phyloP scores from a whole-genome alignment of 176 grass and related monocot species.

The Rhynchospora tenuis region DNA sequence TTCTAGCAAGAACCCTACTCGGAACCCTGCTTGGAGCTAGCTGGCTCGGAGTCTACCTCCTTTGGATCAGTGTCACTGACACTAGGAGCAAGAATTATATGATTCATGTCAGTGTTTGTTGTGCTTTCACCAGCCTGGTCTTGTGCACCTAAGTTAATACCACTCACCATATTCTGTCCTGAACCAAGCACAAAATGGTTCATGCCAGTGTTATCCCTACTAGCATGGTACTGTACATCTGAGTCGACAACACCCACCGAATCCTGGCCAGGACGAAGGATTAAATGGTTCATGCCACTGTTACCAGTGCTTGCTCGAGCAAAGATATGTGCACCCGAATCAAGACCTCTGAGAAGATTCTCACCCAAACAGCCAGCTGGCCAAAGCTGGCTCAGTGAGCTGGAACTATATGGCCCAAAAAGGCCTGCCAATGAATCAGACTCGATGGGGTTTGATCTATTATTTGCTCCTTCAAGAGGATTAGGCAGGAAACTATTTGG shows the following conservation, averaged over 20 bases:
- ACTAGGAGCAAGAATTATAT: not conserved
- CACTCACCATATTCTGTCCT: not conserved
- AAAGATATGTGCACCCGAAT: no score
- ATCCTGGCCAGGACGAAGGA: not conserved
- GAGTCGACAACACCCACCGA: not conserved
- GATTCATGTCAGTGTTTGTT: not conserved
- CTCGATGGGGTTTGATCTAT: not conserved
- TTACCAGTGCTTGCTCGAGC: no score
- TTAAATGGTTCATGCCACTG: no score
- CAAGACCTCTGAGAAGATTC: no score
- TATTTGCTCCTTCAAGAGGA: not conserved
- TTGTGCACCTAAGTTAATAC: not conserved
- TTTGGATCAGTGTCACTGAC: not conserved
- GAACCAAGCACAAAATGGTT: not conserved
- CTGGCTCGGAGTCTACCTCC: not conserved
- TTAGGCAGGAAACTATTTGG: not conserved
- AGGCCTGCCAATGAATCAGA: not conserved
- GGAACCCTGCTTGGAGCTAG: not conserved
- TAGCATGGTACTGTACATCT: not conserved
- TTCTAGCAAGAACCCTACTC: not conserved
- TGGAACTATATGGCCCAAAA: not conserved
- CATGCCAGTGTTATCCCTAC: not conserved
- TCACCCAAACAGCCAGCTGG: not conserved
- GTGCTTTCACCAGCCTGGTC: not conserved
- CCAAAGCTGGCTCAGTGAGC: not conserved